Evolutionary conservation across 2,329 filamentous ascomycete species (phyloP), one percentile per base, ranked within the genome.

Genomic region (Clonostachys byssicola): DNA sequence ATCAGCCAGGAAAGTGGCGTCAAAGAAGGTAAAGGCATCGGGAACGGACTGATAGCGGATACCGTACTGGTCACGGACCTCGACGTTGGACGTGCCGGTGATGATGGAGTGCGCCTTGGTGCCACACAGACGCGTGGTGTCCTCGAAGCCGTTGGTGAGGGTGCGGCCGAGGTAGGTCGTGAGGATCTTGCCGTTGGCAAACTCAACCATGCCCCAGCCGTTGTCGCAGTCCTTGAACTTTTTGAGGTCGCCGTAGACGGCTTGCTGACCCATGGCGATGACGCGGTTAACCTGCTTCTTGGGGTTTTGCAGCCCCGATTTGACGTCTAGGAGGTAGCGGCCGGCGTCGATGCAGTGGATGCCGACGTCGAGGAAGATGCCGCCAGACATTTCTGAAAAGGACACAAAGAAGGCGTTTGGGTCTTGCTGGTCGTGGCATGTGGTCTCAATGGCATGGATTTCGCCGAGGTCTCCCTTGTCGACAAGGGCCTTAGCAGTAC

Each of bases 181-280:
- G 9, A 63, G 57, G 35, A 66, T 58, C 50, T 65, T 65, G 18
- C 64, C 63, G 47, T 61, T 64, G 54, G 58, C 54, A 53, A 65
- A 67, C 50, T 67, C 65, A 12, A 66, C 60, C 8, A 66, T 50
- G 4, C 56, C 64, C 46, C 63, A 57, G 6, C 57, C 64, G 46
- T 66, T 68, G 51, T 67, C 65, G 12, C 48, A 52, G 49, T 60
- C 56, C 40, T 53, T 53, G 35, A 52, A 52, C 47, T 56, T 49
- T 23, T 54, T 53, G 2, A 64, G 59, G 12, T 66, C 63, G 10
- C 57, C 50, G 13, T 59, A 54, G 42, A 63, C 58, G 13, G 56
- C 56, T 41, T 66, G 60, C 41, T 66, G 58, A 6, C 59, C 59
- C 46, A 63, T 52, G 34, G 57, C 59, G n/a, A 64, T 54, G 3